Percentiles rank a stretch among this genome's conserved stretches.
phyloP scores from a whole-genome alignment of 176 grass and related monocot genomes.

The Dactylis glomerata region DNA sequence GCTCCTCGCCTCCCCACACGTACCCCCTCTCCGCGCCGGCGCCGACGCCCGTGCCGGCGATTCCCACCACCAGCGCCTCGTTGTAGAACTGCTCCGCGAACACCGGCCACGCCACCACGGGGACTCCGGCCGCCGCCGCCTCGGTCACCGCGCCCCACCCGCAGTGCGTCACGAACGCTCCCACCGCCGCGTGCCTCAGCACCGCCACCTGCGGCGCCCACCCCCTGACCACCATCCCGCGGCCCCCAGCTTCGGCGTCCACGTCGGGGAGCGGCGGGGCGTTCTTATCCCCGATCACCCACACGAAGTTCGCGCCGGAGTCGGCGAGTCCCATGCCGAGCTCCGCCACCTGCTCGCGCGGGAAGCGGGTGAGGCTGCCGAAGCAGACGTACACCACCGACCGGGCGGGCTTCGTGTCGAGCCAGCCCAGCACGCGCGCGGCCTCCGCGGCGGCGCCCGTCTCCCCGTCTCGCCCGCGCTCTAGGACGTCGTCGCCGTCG shows the following conservation, averaged over 20 bases:
- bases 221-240: slow-evolving; percentile 43
- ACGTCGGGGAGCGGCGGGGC: slow-evolving; percentile 7
- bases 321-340: slow-evolving; percentile 49
- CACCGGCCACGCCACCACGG: slow-evolving; percentile 56
- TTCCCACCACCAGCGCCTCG: slow-evolving; percentile 51
- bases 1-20: slow-evolving; percentile 57
- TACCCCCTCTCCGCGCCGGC: slow-evolving; percentile 47
- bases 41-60: slow-evolving; percentile 34
- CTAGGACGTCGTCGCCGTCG: slow-evolving; percentile 31
- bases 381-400: slow-evolving; percentile 82
- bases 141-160: slow-evolving; percentile 60
- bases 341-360: slow-evolving; percentile 47
- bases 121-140: slow-evolving; percentile 37
- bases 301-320: slow-evolving; percentile 51
- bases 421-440: slow-evolving; percentile 39
- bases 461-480: slow-evolving; percentile 41
- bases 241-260: neutral
- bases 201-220: slow-evolving; percentile 71
- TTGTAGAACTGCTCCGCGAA: slow-evolving; percentile 77
- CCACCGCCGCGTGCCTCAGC: slow-evolving; percentile 44
- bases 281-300: slow-evolving; percentile 50
- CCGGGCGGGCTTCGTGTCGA: slow-evolving; percentile 38
- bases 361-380: slow-evolving; percentile 48
- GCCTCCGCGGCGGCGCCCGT: neutral
- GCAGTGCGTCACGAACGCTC: slow-evolving; percentile 68